These are phyloP conservation scores for Hanseniaspora meyeri DNA, from an alignment of 805 yeast genomes.

Conservation along the genomic window DNA sequence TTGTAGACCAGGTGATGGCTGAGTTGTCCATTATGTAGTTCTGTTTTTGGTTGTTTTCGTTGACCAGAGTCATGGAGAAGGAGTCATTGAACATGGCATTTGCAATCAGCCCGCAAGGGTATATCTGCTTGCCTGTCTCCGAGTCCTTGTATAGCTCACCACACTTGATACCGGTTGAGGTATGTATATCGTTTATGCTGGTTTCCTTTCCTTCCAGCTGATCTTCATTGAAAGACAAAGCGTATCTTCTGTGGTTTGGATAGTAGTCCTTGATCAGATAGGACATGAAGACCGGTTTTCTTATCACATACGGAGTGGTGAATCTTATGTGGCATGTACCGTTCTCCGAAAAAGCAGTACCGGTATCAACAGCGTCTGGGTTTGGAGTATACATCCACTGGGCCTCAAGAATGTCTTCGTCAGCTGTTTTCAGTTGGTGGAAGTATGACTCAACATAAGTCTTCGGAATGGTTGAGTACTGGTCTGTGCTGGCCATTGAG, in stretches of 20 bases:
- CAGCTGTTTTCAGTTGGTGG: constrained; percentile 26
- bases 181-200: constrained; percentile 37
- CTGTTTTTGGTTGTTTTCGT: constrained; percentile 16
- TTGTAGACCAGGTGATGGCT: constrained; percentile 79
- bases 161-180: constrained; percentile 42
- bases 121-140: constrained; percentile 46
- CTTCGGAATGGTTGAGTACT: constrained; percentile 42
- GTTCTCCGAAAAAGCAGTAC: constrained; percentile 34
- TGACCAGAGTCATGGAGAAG: constrained; percentile 33
- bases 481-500: constrained; percentile 34
- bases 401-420: constrained; percentile 32
- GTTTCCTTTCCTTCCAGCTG: constrained; percentile 74
- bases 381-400: constrained; percentile 51
- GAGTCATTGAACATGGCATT: constrained; percentile 88
- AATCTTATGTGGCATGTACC: constrained; percentile 63
- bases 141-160: constrained; percentile 44
- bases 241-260: constrained; percentile 92
- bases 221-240: constrained; percentile 70
- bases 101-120: constrained; percentile 94
- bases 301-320: constrained; percentile 55
- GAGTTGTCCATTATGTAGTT: constrained; percentile 32
- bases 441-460: constrained; percentile 49
- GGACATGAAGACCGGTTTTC: constrained; percentile 63
- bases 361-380: constrained; percentile 17
- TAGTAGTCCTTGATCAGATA: constrained; percentile 79